These are phyloP conservation scores for Somion occarium DNA, from an alignment of 1,284 basidiomycete species.

Conservation along the genomic window DNA sequence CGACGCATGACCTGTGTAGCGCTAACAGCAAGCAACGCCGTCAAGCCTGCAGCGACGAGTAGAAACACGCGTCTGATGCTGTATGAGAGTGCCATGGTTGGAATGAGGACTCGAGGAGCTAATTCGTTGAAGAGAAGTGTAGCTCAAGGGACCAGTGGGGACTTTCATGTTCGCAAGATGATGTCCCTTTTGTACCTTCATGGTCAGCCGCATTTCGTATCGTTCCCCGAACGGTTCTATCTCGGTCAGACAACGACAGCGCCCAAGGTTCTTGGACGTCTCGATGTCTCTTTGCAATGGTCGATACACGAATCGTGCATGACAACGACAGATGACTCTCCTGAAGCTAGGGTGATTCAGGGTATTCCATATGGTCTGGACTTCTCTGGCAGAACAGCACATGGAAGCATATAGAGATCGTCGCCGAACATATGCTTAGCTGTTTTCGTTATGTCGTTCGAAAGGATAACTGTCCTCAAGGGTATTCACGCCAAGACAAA, in stretches of 20 bases:
- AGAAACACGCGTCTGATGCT: slow-evolving; percentile 17
- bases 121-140: not conserved
- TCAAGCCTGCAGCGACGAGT: slow-evolving; percentile 16
- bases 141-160: not conserved
- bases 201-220: not conserved
- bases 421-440: no score
- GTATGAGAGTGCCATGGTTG: slow-evolving; percentile 19
- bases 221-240: not conserved
- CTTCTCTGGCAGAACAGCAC: not conserved
- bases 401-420: no score
- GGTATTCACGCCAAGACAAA: no score
- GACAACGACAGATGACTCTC: not conserved
- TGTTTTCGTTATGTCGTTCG: no score
- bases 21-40: slow-evolving; percentile 24
- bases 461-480: no score
- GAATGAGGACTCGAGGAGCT: not conserved
- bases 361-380: not conserved
- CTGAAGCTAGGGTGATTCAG: not conserved
- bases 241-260: not conserved
- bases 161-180: not conserved
- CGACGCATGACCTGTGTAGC: slow-evolving; percentile 56
- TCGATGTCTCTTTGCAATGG: not conserved
- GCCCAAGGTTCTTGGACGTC: not conserved
- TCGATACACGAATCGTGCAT: not conserved
- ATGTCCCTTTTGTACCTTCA: not conserved